phyloP scores from a whole-genome alignment of 140 eudicot species.

The Erigeron philadelphicus region DNA sequence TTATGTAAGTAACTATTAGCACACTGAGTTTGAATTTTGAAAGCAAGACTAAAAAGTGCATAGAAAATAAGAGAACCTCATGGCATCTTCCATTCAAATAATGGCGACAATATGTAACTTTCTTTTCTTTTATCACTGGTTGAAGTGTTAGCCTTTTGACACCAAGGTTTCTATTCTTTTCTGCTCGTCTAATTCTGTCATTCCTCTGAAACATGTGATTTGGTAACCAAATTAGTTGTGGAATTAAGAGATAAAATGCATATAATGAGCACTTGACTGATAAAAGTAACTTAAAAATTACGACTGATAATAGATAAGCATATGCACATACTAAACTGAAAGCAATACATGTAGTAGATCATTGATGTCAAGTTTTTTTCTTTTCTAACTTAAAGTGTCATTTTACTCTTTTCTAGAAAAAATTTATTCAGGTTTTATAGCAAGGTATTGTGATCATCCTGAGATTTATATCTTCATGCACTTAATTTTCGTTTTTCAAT shows the following conservation, averaged over 20 bases:
- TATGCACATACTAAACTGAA: neutral
- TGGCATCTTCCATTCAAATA: conserved; percentile 79
- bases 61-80: conserved; percentile 43
- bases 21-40: conserved; percentile 6
- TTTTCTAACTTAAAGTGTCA: neutral
- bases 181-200: conserved; percentile 57
- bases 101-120: conserved; percentile 60
- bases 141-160: conserved; percentile 54
- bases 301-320: neutral
- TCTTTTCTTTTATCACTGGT: conserved; percentile 57
- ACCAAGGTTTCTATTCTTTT: conserved; percentile 55
- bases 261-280: neutral
- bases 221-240: neutral
- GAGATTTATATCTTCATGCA: too few species aligned
- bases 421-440: neutral
- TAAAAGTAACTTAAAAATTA: neutral
- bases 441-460: too few species aligned
- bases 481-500: too few species aligned
- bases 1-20: neutral
- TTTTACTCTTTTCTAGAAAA: neutral
- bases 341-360: neutral
- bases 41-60: neutral
- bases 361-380: conserved; percentile 3
- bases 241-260: neutral
- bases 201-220: conserved; percentile 43